Evolutionary conservation across 257 asterid species (phyloP), one percentile per base, ranked within the genome.

Genomic region (Gentiana straminea): DNA sequence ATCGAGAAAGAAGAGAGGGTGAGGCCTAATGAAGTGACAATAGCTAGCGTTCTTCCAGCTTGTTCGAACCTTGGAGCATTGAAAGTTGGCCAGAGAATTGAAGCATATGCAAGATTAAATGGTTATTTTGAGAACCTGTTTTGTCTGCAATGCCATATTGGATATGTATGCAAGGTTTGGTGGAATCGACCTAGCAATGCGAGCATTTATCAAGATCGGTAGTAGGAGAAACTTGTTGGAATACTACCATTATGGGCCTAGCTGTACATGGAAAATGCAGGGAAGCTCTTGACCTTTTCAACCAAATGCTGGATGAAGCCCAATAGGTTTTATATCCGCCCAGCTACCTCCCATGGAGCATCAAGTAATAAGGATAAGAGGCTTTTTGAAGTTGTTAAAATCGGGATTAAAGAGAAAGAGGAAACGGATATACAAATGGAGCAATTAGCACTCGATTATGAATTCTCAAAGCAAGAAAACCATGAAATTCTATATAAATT

Each of bases 361-460:
- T 0, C 24, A 24, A 24, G 24, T 24, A 24, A 24, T 24, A 24
- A 24, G 24, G 24, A 24, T 24, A 24, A 24, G 24, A 24, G 24
- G 24, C 24, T 24, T 24, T 24, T 24, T 24, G 24, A 24, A 24
- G 24, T 24, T 68, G 93, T 60, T 95, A 24, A 24, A 24, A 24
- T 24, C 24, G 24, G 24, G 24, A 24, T 24, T 24, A 24, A 24
- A 24, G 24, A 85, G 47, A 81, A 67, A 71, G 95, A 92, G 34
- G 95, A 92, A 53, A 54, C 83, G 7, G 95, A 87, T 75, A 82
- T 77, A 82, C 98, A 85, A 67, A 83, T 85, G 94, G 98, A 92
- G 77, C 97, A 92, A 77, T 86, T 92, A 38, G 97, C 99, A 8
- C 94, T 92, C 37, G 97, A 92, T 60, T 88, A 92, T 4, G 97